Evolutionary conservation across 768 basidiomycete species (phyloP), one percentile per base, ranked within the genome.

Genomic region (Mycena olivaceomarginata): DNA sequence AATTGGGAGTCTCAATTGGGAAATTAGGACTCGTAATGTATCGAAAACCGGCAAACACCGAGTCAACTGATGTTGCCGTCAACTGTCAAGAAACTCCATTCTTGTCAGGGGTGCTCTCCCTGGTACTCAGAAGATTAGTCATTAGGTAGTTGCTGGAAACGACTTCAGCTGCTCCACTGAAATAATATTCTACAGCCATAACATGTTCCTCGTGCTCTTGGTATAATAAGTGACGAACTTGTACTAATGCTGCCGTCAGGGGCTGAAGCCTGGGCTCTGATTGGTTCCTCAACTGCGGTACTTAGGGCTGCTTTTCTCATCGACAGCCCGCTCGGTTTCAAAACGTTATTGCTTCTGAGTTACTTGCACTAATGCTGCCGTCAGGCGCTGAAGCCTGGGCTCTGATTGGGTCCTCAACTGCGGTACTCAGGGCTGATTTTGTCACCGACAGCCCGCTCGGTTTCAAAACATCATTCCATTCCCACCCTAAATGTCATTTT

Each of bases 261-360:
- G 5, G 18, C 48, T 51, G 48, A 18, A 51, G 48, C 48, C 48
- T 51, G 15, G 16, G 11, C 48, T 51, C 48, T 51, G 48, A 51
- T 51, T 56, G n/a, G 53, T 56, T 56, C 53, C 53, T 22, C 53
- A n/a, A 56, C n/a, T 56, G n/a, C 53, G 8, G 53, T 56, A 56
- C 53, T 56, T n/a, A 56, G 53, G 53, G 53, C 53, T 22, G 53
- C 8, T 56, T 56, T 56, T n/a, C 53, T 56, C n/a, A 56, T n/a
- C 2, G 4, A 2, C 25, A 25, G 25, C 25, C 22, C 12, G 2
- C n/a, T 56, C 53, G 53, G 53, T 22, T 22, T 8, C 5, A 22
- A 56, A n/a, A 56, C 53, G 53, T 56, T 12, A 22, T 56, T 22
- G 43, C 4, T 4, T 45, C 43, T 13, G n/a, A 22, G 20, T 56